phyloP scores from a whole-genome alignment of 257 asterid species.

The Solanum dulcamara region DNA sequence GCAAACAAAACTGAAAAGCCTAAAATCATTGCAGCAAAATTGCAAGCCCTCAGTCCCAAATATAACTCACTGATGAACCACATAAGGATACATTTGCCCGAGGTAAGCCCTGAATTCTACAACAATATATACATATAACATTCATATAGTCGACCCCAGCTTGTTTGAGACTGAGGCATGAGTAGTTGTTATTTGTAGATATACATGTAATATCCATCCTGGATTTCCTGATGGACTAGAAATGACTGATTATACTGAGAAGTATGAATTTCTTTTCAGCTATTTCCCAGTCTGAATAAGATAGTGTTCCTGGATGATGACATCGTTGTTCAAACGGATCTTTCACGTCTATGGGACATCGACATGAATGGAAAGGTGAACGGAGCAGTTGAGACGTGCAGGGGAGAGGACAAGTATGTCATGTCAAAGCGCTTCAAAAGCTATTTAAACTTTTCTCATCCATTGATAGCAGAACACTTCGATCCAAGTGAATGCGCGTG shows the following conservation, averaged over 20 bases:
- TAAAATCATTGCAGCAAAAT: slow-evolving; percentile 67
- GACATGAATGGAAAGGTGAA: slow-evolving; percentile 89
- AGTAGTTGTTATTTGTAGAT: background rate
- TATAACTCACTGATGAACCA: slow-evolving; percentile 88
- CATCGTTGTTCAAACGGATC: slow-evolving; percentile 83
- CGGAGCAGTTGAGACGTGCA: slow-evolving; percentile 92
- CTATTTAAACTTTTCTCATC: slow-evolving; percentile 91
- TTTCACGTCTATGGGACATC: slow-evolving; percentile 85
- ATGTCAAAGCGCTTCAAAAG: slow-evolving; percentile 87
- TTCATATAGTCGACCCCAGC: background rate
- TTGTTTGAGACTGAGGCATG: background rate
- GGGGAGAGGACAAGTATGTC: slow-evolving; percentile 75
- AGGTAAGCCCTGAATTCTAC: slow-evolving; percentile 34
- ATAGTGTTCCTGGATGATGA: slow-evolving; percentile 92
- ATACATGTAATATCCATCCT: background rate
- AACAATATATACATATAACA: background rate
- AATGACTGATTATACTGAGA: background rate
- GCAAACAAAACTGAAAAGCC: slow-evolving; percentile 79
- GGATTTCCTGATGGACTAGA: background rate
- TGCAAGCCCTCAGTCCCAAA: slow-evolving; percentile 95
- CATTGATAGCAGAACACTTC: slow-evolving; percentile 55
- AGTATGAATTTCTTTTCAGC: slow-evolving; percentile 31
- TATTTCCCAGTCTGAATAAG: slow-evolving; percentile 77
- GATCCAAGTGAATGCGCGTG: slow-evolving; percentile 91
- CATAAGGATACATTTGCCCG: slow-evolving; percentile 87